Evolutionary conservation across 345 rosid genomes (phyloP).

Genomic region (Brassica carinata): DNA sequence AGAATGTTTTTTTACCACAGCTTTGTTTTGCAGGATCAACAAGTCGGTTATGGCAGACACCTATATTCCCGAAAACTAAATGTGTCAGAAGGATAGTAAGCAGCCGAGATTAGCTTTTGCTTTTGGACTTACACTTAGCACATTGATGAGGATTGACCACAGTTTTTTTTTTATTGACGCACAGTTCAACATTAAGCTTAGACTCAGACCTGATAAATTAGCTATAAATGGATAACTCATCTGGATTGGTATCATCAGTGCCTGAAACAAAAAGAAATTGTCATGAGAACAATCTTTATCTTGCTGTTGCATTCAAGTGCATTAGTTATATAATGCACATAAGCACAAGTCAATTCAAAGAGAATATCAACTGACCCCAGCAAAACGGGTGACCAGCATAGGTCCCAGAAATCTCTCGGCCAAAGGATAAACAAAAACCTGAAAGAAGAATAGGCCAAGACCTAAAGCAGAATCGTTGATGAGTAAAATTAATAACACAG

Average conservation of each 20-base stretch:
- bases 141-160: constrained; percentile 53
- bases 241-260: constrained; percentile 60
- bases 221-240: constrained; percentile 72
- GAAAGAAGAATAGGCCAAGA: constrained; percentile 72
- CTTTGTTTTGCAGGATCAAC: constrained; percentile 61
- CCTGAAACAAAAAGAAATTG: constrained; percentile 44
- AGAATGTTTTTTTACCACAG: constrained; percentile 49
- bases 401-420: constrained; percentile 69
- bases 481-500: constrained; percentile 3
- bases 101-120: background rate
- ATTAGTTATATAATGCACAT: background rate
- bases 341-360: background rate
- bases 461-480: constrained; percentile 51
- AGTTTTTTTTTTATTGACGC: too few relatives aligned
- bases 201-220: constrained; percentile 56
- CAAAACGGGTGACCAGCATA: constrained; percentile 48
- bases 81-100: constrained; percentile 1
- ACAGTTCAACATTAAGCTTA: constrained; percentile 50
- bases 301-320: constrained; percentile 13
- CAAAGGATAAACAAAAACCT: constrained; percentile 58
- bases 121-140: constrained; percentile 56
- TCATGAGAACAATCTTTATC: background rate
- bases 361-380: constrained; percentile 54
- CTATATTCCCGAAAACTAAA: constrained; percentile 30
- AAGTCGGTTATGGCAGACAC: constrained; percentile 55